A percentile compares a stretch with the other conserved stretches of the same genome.
phyloP scores from a whole-genome alignment of 2,329 filamentous ascomycete species.

The Paramyrothecium sp. region DNA sequence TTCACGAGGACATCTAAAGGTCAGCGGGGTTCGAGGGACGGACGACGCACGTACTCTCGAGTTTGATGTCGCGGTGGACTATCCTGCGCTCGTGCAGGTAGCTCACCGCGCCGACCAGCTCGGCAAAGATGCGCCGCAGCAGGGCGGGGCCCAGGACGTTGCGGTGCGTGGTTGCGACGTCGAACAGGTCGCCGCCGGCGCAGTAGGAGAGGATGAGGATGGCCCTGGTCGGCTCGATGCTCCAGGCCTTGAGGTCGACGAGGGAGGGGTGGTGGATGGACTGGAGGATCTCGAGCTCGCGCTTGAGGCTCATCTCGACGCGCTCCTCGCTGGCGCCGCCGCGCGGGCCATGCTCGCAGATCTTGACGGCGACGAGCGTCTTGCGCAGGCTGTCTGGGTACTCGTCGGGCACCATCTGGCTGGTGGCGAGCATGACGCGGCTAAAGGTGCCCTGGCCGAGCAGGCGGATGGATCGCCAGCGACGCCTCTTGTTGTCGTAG shows the following conservation, averaged over 20 bases:
- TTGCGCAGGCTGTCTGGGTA: no score
- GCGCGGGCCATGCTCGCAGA: constrained; percentile 91
- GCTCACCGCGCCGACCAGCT: constrained; percentile 78
- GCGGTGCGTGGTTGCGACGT: constrained; percentile 75
- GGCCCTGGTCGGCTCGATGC: constrained; percentile 76
- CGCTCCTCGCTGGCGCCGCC: constrained; percentile 92
- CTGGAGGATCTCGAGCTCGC: constrained; percentile 92
- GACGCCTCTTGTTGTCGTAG: constrained; percentile 65
- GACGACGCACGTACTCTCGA: constrained; percentile 68
- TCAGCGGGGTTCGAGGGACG: constrained; percentile 6
- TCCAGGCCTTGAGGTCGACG: constrained; percentile 90
- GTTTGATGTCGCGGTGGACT: constrained; percentile 95
- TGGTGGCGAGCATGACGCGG: constrained; percentile 87
- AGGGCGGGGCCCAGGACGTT: constrained; percentile 66
- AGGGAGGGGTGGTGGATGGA: constrained; percentile 85
- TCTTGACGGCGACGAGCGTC: constrained; percentile 88
- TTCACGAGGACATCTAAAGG: constrained; percentile 89
- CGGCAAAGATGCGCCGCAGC: constrained; percentile 83
- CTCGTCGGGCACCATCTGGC: constrained; percentile 58
- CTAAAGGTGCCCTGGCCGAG: constrained; percentile 96
- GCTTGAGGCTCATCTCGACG: constrained; percentile 88
- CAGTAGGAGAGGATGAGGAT: constrained; percentile 89
- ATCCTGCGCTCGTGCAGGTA: constrained; percentile 86
- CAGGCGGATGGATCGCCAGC: constrained; percentile 76
- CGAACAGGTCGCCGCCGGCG: constrained; percentile 91